A percentile compares a stretch with the other conserved stretches of the same genome.
Conservation (phyloP, 1,284 basidiomycete genomes). For the Leccinum angustisporum region DNA sequence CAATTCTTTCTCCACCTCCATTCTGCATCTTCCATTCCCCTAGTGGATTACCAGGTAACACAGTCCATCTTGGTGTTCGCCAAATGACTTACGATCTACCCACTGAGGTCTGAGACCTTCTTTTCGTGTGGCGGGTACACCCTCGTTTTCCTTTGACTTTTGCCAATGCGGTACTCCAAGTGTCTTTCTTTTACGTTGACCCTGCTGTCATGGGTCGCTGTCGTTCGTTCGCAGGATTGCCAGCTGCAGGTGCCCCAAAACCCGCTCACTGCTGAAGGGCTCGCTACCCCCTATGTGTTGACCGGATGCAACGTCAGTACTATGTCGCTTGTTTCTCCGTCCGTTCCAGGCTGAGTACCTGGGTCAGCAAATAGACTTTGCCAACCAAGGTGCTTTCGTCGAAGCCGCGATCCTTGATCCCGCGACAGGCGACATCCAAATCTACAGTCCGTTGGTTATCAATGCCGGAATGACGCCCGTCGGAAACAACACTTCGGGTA, state of each 20-base stretch:
- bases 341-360: background rate
- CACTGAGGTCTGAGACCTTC: slow-evolving; percentile 23
- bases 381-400: slow-evolving; percentile 24
- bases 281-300: slow-evolving; percentile 27
- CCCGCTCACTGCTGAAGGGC: slow-evolving; percentile 27
- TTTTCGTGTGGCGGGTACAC: slow-evolving; percentile 17
- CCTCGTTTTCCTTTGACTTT: slow-evolving; percentile 10
- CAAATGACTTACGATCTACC: background rate
- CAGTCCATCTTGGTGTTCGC: background rate
- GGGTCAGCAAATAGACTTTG: slow-evolving; percentile 27
- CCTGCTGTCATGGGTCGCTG: slow-evolving; percentile 13
- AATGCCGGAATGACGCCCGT: slow-evolving; percentile 25
- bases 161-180: slow-evolving; percentile 12
- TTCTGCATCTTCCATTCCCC: slow-evolving; percentile 9
- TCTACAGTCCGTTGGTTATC: slow-evolving; percentile 30
- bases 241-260: slow-evolving; percentile 20
- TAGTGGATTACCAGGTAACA: slow-evolving; percentile 17
- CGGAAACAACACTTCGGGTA: slow-evolving; percentile 5
- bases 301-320: slow-evolving; percentile 30
- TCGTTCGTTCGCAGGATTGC: slow-evolving; percentile 26
- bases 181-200: slow-evolving; percentile 13
- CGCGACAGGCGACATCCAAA: slow-evolving; percentile 27
- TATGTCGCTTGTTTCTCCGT: background rate
- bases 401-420: slow-evolving; percentile 31
- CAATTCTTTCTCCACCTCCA: background rate